Evolutionary conservation across 192 early-diverging fungal genomes (phyloP).

Genomic region (Phlyctochytrium planicorne): DNA sequence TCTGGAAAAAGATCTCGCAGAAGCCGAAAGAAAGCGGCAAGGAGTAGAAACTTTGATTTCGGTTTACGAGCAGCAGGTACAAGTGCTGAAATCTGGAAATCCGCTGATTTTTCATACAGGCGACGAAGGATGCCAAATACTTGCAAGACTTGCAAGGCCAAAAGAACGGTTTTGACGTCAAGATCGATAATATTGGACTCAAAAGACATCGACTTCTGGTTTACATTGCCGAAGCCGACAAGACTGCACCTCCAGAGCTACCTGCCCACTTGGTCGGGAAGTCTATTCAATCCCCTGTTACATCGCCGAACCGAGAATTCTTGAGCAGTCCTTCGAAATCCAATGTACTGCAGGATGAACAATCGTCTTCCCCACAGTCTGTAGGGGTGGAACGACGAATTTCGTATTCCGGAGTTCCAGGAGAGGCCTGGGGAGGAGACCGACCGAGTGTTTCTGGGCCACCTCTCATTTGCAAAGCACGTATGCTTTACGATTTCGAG

Average conservation of each 20-base stretch:
- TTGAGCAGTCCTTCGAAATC: background rate
- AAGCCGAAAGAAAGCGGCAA: constrained; percentile 32
- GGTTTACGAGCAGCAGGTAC: constrained; percentile 29
- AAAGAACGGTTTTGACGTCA: constrained; percentile 16
- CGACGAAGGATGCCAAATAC: constrained; percentile 26
- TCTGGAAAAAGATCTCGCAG: constrained; percentile 44
- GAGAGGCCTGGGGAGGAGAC: background rate
- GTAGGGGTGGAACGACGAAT: too few relatives aligned
- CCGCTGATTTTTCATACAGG: background rate
- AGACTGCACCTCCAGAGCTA: constrained; percentile 26
- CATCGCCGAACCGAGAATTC: background rate
- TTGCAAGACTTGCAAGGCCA: constrained; percentile 35
- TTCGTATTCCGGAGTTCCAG: too few relatives aligned
- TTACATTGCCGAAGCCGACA: constrained; percentile 39
- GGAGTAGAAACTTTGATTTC: constrained; percentile 40
- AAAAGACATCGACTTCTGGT: constrained; percentile 31
- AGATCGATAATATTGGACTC: constrained; percentile 18
- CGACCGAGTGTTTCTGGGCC: background rate
- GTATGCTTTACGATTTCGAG: constrained; percentile 42
- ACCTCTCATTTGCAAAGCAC: background rate
- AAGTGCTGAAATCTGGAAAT: background rate
- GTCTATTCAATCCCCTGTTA: background rate
- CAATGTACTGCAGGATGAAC: background rate
- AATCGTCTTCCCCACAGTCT: background rate
- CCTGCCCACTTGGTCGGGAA: constrained; percentile 23